These are phyloP conservation scores for Xylaria flabelliformis DNA, from an alignment of 495 filamentous ascomycete genomes.

Conservation along the genomic window DNA sequence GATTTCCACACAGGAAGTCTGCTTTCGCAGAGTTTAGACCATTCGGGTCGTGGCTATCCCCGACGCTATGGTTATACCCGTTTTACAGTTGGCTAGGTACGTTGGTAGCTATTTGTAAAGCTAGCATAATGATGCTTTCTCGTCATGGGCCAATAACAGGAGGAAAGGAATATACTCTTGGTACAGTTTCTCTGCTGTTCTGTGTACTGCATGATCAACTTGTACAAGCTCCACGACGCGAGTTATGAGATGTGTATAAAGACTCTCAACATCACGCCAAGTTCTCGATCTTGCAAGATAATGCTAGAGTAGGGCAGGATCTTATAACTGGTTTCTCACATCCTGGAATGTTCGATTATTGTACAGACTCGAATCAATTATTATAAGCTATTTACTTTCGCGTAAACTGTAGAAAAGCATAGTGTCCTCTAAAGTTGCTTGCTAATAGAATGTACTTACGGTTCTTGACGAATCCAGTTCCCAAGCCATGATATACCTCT, in stretches of 20 bases:
- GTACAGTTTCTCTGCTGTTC: background rate
- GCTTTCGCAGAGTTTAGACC: slow-evolving; percentile 3
- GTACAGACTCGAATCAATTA: background rate
- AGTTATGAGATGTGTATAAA: background rate
- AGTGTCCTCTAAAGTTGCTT: no score
- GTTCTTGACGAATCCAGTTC: background rate
- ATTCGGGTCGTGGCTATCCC: background rate
- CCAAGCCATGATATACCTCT: background rate
- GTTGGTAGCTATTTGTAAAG: slow-evolving; percentile 15
- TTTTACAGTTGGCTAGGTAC: slow-evolving; percentile 10
- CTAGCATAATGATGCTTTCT: slow-evolving; percentile 16
- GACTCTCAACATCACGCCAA: background rate
- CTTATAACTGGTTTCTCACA: background rate
- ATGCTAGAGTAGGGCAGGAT: background rate
- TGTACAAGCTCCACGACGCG: background rate
- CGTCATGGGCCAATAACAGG: background rate
- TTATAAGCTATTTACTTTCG: background rate
- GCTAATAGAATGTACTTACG: no score
- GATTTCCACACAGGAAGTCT: slow-evolving; percentile 18
- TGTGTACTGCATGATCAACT: background rate
- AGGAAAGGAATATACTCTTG: background rate
- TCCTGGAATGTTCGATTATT: background rate
- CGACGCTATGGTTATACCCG: slow-evolving; percentile 8
- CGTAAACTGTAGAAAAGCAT: no score
- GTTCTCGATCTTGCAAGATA: background rate